Evolutionary conservation across 1,284 basidiomycete species (phyloP).

Genomic region (Porogramme epimiltina): DNA sequence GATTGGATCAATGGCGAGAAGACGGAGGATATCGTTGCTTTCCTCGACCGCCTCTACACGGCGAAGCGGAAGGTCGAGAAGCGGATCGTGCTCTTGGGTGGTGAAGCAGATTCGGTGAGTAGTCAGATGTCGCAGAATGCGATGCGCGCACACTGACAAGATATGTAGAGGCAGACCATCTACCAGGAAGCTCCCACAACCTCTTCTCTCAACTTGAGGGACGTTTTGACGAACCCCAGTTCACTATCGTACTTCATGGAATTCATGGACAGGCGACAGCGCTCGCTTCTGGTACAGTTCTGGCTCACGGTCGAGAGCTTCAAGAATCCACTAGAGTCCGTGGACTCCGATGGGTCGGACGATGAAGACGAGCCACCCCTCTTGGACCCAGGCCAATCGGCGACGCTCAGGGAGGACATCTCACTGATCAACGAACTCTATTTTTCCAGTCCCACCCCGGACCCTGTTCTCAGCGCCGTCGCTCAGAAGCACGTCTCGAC

Average conservation of each 20-base stretch:
- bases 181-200: conserved; percentile 28
- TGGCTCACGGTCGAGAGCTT: conserved; percentile 97
- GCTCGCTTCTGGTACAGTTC: conserved; percentile 89
- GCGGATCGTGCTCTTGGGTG: conserved; percentile 80
- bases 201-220: conserved; percentile 53
- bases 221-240: conserved; percentile 84
- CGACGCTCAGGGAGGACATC: conserved; percentile 82
- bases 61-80: conserved; percentile 87
- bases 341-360: conserved; percentile 70
- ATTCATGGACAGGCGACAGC: conserved; percentile 90
- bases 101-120: conserved; percentile 62
- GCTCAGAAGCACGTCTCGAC: conserved; percentile 68
- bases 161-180: conserved; percentile 24
- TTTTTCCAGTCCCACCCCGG: conserved; percentile 64
- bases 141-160: neutral
- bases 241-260: conserved; percentile 97
- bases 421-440: conserved; percentile 86
- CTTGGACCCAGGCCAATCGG: conserved; percentile 57
- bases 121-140: neutral
- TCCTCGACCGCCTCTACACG: conserved; percentile 85
- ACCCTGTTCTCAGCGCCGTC: conserved; percentile 65
- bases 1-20: conserved; percentile 83
- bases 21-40: conserved; percentile 83
- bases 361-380: conserved; percentile 64
- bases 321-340: conserved; percentile 91